Conservation (phyloP, 176 grass and related monocot species). For the Triticum monococcum region DNA sequence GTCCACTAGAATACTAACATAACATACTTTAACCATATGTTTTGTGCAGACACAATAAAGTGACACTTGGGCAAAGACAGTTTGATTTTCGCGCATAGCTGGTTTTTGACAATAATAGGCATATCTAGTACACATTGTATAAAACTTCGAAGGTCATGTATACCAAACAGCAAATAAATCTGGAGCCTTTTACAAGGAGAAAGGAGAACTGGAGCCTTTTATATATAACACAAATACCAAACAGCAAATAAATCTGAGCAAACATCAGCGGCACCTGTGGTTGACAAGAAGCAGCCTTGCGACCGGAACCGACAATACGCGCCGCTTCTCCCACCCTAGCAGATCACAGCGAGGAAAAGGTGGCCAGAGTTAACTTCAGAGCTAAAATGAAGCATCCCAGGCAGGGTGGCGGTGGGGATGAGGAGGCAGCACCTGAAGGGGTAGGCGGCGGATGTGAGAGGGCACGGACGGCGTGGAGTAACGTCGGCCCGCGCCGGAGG, state of each 20-base stretch:
- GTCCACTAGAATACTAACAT: background rate
- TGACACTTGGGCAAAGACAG: background rate
- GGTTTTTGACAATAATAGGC: background rate
- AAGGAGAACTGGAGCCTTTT: background rate
- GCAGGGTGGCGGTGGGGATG: background rate
- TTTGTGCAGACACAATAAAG: conserved; percentile 2
- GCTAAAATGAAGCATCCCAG: background rate
- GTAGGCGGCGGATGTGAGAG: background rate
- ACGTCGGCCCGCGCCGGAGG: background rate
- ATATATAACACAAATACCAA: background rate
- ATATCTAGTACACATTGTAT: background rate
- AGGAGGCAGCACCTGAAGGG: background rate
- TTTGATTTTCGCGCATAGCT: background rate
- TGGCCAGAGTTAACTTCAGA: background rate
- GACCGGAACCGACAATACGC: conserved; percentile 1
- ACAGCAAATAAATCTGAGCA: background rate
- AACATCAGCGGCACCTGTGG: background rate
- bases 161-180: too few species aligned
- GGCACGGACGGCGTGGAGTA: background rate
- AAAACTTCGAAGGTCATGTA: too few species aligned
- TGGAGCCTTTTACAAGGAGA: background rate
- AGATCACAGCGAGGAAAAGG: conserved; percentile 15
- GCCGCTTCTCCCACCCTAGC: conserved; percentile 37
- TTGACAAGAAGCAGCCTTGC: conserved; percentile 13
- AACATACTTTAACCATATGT: background rate